phyloP scores from a whole-genome alignment of 257 asterid species.

The Henckelia pumila region DNA sequence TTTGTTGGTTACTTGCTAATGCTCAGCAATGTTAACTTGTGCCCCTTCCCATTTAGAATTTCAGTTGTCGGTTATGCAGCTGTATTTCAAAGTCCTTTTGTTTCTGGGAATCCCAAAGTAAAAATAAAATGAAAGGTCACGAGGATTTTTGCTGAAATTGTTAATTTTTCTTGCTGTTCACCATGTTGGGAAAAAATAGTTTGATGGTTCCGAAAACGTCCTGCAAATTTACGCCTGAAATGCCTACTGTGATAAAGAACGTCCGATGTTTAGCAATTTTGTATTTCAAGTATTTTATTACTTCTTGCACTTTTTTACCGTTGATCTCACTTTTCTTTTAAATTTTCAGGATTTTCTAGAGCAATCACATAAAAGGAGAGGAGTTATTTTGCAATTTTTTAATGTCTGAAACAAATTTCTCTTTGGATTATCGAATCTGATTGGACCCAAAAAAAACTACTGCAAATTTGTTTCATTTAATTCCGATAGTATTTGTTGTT shows the following conservation, averaged over 20 bases:
- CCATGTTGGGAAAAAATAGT: too few species aligned
- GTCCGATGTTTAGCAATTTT: not conserved
- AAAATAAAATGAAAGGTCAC: not conserved
- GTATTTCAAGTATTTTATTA: not conserved
- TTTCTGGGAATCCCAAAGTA: not conserved
- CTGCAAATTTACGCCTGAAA: not conserved
- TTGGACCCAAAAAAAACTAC: too few species aligned
- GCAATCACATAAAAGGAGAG: not conserved
- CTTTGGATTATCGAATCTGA: too few species aligned
- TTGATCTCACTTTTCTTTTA: not conserved
- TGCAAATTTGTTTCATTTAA: too few species aligned
- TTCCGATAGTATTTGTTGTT: too few species aligned
- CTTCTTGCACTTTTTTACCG: not conserved
- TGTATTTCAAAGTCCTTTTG: not conserved
- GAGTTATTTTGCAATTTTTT: too few species aligned
- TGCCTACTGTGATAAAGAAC: not conserved
- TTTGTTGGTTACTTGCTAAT: constrained; percentile 1
- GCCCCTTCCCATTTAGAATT: not conserved
- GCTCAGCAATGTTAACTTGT: constrained; percentile 4
- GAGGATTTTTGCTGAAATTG: too few species aligned
- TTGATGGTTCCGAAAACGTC: not conserved
- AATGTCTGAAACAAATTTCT: too few species aligned
- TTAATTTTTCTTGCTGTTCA: not conserved
- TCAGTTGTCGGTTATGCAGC: not conserved
- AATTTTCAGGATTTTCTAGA: too few species aligned